Percentiles rank a stretch among this genome's conserved stretches.
phyloP scores from a whole-genome alignment of 1,284 basidiomycete genomes.

The Albatrellus sp. region DNA sequence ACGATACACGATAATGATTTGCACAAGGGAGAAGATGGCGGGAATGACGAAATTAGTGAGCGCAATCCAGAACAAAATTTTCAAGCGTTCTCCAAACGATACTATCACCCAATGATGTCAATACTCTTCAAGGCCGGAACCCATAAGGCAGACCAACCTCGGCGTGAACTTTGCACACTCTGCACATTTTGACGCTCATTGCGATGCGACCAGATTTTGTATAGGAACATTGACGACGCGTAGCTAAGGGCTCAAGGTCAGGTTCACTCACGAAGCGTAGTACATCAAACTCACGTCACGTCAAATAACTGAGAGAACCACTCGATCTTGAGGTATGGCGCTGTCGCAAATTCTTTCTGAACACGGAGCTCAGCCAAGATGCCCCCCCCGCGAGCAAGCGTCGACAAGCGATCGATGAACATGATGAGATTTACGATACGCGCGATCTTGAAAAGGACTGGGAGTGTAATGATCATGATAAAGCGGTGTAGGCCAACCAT shows the following conservation, averaged over 20 bases:
- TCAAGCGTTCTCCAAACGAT: conserved; percentile 1
- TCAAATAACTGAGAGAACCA: conserved; percentile 20
- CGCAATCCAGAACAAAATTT: conserved; percentile 16
- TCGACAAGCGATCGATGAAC: conserved; percentile 5
- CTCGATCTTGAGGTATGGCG: conserved; percentile 21
- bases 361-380: background rate
- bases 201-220: conserved; percentile 6
- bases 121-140: background rate
- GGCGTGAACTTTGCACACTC: background rate
- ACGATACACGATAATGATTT: conserved; percentile 19
- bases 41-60: conserved; percentile 17
- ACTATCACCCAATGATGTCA: background rate
- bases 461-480: conserved; percentile 4
- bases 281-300: conserved; percentile 15
- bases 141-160: background rate
- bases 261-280: conserved; percentile 3
- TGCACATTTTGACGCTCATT: background rate
- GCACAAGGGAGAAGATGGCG: conserved; percentile 18
- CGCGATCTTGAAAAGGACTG: conserved; percentile 8
- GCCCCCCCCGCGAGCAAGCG: background rate
- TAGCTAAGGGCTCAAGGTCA: background rate
- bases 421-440: conserved; percentile 7
- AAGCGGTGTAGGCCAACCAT: conserved; percentile 1
- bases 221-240: conserved; percentile 6
- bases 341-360: conserved; percentile 11